These are phyloP conservation scores for Dryas integrifolia DNA, from an alignment of 331 rosid genomes.

Conservation along the genomic window DNA sequence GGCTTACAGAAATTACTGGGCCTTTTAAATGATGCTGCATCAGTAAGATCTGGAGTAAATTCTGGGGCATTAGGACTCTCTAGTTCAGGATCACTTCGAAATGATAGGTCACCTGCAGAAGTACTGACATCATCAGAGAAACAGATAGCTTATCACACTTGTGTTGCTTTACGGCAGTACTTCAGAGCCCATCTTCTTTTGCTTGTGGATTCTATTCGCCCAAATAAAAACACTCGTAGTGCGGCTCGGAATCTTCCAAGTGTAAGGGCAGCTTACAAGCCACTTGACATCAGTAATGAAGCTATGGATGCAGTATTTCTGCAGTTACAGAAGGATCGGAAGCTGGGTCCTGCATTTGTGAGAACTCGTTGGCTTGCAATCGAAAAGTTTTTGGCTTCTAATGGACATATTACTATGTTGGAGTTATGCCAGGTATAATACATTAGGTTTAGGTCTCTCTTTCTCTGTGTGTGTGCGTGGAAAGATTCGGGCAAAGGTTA, in stretches of 20 bases:
- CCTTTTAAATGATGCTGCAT: conserved; percentile 79
- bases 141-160: conserved; percentile 92
- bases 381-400: conserved; percentile 70
- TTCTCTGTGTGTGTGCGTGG: background rate
- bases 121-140: conserved; percentile 91
- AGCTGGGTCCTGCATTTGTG: conserved; percentile 90
- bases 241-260: conserved; percentile 77
- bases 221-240: conserved; percentile 81
- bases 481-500: background rate
- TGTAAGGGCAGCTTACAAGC: conserved; percentile 86
- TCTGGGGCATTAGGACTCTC: conserved; percentile 71
- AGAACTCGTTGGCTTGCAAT: conserved; percentile 87
- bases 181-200: conserved; percentile 91
- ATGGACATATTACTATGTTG: conserved; percentile 86
- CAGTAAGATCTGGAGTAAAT: conserved; percentile 86
- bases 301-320: conserved; percentile 81
- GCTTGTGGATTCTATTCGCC: conserved; percentile 88
- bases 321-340: conserved; percentile 91
- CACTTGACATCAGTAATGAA: conserved; percentile 86
- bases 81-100: conserved; percentile 64
- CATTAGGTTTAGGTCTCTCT: conserved; percentile 12
- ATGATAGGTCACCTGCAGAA: conserved; percentile 83
- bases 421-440: conserved; percentile 89
- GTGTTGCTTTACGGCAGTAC: conserved; percentile 89
- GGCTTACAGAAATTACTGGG: conserved; percentile 80